These are phyloP conservation scores for Diaporthe helianthi DNA, from an alignment of 2,329 filamentous ascomycete species.

Conservation along the genomic window DNA sequence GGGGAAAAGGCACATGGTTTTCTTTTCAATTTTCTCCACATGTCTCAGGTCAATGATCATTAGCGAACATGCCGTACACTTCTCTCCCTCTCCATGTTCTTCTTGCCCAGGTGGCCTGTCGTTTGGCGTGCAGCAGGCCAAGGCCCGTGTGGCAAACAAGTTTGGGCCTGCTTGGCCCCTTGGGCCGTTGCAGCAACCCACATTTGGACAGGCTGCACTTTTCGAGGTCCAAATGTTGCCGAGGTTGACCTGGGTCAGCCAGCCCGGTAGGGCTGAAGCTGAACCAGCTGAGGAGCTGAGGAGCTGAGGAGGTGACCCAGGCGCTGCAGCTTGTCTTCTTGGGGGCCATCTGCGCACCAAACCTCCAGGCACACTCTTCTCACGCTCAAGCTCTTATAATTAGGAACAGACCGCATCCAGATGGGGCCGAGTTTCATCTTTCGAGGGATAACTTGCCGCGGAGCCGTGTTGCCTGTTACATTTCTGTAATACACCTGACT, in stretches of 20 bases:
- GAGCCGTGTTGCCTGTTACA: not conserved
- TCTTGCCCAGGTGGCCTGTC: too few relatives aligned
- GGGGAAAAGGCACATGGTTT: not conserved
- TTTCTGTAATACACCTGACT: not conserved
- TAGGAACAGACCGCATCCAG: not conserved
- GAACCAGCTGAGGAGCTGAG: conserved; percentile 13
- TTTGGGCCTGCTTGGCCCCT: not conserved
- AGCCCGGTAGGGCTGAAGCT: conserved; percentile 16
- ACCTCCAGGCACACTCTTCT: not conserved
- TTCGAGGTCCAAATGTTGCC: not conserved
- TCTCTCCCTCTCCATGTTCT: not conserved
- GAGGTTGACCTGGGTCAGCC: not conserved
- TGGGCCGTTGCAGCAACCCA: not conserved
- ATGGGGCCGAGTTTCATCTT: conserved; percentile 19
- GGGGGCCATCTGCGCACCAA: conserved; percentile 5
- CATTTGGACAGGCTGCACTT: not conserved
- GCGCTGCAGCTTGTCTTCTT: not conserved
- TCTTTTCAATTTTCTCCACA: not conserved
- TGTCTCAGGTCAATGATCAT: not conserved
- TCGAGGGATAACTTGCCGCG: not conserved
- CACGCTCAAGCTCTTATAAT: conserved; percentile 16
- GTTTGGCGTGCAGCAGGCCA: not conserved
- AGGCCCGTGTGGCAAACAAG: not conserved
- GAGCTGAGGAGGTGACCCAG: conserved; percentile 6
- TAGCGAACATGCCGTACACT: not conserved